These are phyloP conservation scores for Nannizziopsis arthrosporioides DNA, from an alignment of 2,329 filamentous ascomycete genomes.

Conservation along the genomic window DNA sequence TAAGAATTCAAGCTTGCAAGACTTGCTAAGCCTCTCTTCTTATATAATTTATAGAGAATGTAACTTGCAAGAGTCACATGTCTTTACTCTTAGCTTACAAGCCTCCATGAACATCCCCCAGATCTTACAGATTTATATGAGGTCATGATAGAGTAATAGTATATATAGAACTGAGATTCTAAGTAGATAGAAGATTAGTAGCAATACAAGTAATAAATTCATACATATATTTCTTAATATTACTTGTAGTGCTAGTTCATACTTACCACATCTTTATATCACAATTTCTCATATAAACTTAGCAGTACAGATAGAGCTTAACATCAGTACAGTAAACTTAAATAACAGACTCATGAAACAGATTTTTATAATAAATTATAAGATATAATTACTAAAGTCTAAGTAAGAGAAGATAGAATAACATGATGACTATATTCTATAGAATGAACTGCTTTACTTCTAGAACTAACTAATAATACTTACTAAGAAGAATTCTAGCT, in stretches of 20 bases:
- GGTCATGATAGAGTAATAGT: too few species aligned
- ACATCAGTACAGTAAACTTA: neutral
- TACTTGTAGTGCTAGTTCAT: neutral
- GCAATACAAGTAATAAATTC: too few species aligned
- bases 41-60: too few species aligned
- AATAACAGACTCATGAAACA: neutral
- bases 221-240: constrained; percentile 39
- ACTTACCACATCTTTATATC: neutral
- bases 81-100: too few species aligned
- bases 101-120: too few species aligned
- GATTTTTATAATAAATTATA: too few species aligned
- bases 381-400: neutral
- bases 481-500: neutral
- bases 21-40: too few species aligned
- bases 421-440: neutral
- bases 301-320: too few species aligned
- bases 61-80: too few species aligned
- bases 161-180: too few species aligned
- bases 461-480: neutral
- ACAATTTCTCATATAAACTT: neutral
- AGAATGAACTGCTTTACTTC: neutral
- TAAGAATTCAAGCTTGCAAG: constrained; percentile 15
- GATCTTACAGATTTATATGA: too few species aligned
- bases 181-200: too few species aligned
- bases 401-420: neutral